Conservation (phyloP, 1,139 yeast genomes). For the Taphrina deformans region DNA sequence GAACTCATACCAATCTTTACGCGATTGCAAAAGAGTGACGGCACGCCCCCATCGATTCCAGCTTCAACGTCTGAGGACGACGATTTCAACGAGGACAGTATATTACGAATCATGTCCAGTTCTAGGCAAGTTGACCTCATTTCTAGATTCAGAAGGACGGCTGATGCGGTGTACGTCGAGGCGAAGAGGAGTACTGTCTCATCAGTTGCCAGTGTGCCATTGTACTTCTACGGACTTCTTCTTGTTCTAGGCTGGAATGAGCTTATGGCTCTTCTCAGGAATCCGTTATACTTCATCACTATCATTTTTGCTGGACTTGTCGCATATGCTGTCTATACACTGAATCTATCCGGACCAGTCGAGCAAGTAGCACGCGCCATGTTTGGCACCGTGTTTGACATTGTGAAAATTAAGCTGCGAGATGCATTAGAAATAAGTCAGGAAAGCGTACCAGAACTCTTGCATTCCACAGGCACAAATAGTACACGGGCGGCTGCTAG, state of each 20-base stretch:
- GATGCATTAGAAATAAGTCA: slow-evolving; percentile 18
- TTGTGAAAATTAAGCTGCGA: slow-evolving; percentile 22
- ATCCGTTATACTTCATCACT: slow-evolving; percentile 72
- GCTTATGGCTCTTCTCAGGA: slow-evolving; percentile 80
- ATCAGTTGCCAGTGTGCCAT: slow-evolving; percentile 74
- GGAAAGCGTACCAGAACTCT: slow-evolving; percentile 26
- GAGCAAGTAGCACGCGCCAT: slow-evolving; percentile 34
- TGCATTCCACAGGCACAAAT: slow-evolving; percentile 15
- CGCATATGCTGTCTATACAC: slow-evolving; percentile 64
- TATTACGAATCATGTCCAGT: slow-evolving; percentile 61
- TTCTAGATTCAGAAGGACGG: slow-evolving; percentile 67
- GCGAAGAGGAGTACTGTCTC: slow-evolving; percentile 67
- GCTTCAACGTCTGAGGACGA: slow-evolving; percentile 42
- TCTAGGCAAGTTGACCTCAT: slow-evolving; percentile 60
- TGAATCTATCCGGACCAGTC: slow-evolving; percentile 77
- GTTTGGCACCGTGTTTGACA: slow-evolving; percentile 34
- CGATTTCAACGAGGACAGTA: slow-evolving; percentile 9
- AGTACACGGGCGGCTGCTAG: neutral
- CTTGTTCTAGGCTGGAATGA: slow-evolving; percentile 93
- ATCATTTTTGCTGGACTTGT: slow-evolving; percentile 61
- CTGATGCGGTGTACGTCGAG: slow-evolving; percentile 79
- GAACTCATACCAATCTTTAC: slow-evolving; percentile 30
- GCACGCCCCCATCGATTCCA: slow-evolving; percentile 55
- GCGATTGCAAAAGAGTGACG: slow-evolving; percentile 29
- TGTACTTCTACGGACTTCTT: slow-evolving; percentile 71